Base-by-base conservation (phyloP, 2,329 filamentous ascomycete genomes). In the Fusarium sambucinum region DNA sequence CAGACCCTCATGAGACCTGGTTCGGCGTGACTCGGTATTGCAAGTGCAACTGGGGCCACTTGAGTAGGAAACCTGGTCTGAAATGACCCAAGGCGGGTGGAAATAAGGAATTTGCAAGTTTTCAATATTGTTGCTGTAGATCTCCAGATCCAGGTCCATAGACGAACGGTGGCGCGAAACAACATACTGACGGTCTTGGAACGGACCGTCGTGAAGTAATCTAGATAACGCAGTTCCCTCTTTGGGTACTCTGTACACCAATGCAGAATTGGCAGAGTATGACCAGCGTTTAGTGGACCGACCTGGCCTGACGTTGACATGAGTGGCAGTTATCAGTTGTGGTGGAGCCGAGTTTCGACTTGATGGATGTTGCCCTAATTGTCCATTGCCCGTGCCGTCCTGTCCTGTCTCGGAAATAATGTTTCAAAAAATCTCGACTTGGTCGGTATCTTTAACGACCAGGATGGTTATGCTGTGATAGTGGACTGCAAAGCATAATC, bases 291-390 rank as follows among this genome's bases (percentile, higher is more conserved):
- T 37, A n/a, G 41, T 35, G 30, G 30, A 21, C n/a, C 29, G 33
- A 54, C 38, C 50, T 44, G 45, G 41, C 59, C 33, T 60, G 58
- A 60, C 38, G 42, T 40, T 55, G 55, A 60, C 46, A 54, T 60
- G 57, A 62, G 30, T 62, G 57, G 41, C 59, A 62, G 57, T 62
- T 62, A 58, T 63, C 67, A 72, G 70, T 70, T 72, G 70, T 72
- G 68, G 70, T 67, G 59, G 63, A 51, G 61, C 58, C 57, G 55
- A 59, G 61, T 51, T 56, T 57, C 17, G 58, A 44, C 37, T 63
- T 50, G 50, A 50, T 50, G 47, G 47, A 50, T 40, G 47, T 50
- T 50, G 47, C 47, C 32, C 33, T 50, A 50, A 50, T 40, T 19
- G 47, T 27, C 47, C 23, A 32, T 53, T 23, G 29, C 35, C 59